phyloP scores from a whole-genome alignment of 2,329 filamentous ascomycete species.

The Ophiostoma ulmi region DNA sequence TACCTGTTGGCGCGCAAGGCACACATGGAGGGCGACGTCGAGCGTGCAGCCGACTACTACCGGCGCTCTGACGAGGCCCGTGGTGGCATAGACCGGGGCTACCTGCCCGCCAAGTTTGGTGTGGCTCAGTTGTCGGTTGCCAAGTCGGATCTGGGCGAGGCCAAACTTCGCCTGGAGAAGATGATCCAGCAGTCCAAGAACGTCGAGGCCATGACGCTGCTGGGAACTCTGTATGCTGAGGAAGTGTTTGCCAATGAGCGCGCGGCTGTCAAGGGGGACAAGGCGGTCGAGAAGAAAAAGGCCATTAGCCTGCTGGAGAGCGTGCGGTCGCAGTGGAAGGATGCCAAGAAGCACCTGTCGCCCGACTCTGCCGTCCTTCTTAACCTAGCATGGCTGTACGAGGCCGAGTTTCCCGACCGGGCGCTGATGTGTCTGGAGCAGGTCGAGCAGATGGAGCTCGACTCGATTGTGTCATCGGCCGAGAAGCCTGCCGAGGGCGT shows the following conservation, averaged over 20 bases:
- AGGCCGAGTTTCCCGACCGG: constrained; percentile 78
- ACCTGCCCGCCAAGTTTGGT: constrained; percentile 90
- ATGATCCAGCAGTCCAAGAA: constrained; percentile 80
- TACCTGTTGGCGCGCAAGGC: constrained; percentile 89
- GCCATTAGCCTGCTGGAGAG: constrained; percentile 78
- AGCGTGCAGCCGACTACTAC: constrained; percentile 80
- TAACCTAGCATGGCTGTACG: constrained; percentile 87
- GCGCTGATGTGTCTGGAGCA: constrained; percentile 87
- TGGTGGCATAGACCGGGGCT: constrained; percentile 85
- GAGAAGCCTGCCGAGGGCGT: constrained; percentile 51
- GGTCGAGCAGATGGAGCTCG: constrained; percentile 83
- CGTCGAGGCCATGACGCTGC: constrained; percentile 83
- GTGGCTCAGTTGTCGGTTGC: constrained; percentile 82
- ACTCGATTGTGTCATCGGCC: constrained; percentile 62
- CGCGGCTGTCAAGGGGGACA: constrained; percentile 71
- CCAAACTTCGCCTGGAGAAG: constrained; percentile 90
- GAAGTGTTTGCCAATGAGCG: constrained; percentile 80
- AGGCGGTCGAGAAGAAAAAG: constrained; percentile 76
- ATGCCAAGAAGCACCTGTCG: constrained; percentile 74
- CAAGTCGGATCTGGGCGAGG: constrained; percentile 79
- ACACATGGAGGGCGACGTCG: constrained; percentile 71
- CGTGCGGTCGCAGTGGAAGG: constrained; percentile 85
- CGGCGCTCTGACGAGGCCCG: constrained; percentile 84
- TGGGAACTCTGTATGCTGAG: constrained; percentile 89
- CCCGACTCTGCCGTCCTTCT: constrained; percentile 84